Evolutionary conservation across 352 stramenopile genomes (phyloP).

Genomic region (Phytophthora pisi): DNA sequence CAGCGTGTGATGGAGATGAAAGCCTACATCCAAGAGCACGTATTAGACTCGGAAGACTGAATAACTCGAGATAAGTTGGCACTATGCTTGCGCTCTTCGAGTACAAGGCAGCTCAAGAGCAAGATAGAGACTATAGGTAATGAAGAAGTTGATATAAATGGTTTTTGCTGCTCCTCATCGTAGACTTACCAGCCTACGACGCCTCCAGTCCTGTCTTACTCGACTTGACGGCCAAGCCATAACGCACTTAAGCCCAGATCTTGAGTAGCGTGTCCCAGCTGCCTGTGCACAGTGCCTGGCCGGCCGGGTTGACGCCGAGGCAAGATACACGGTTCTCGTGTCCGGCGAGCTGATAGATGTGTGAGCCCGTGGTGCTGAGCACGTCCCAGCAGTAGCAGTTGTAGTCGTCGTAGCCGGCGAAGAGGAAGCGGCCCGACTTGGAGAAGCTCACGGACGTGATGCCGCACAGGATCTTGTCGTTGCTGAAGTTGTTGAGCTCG

Average conservation of each 20-base stretch:
- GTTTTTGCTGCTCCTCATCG: conserved; percentile 17
- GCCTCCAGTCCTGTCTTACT: conserved; percentile 9
- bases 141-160: conserved; percentile 34
- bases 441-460: conserved; percentile 98
- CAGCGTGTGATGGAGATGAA: conserved; percentile 58
- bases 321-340: conserved; percentile 98
- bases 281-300: conserved; percentile 97
- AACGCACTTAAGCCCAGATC: conserved; percentile 90
- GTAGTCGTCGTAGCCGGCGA: conserved; percentile 98
- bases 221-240: conserved; percentile 3
- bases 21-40: conserved; percentile 49
- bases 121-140: conserved; percentile 10
- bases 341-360: conserved; percentile 92
- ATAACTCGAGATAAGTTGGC: not conserved
- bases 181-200: conserved; percentile 1
- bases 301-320: conserved; percentile 95
- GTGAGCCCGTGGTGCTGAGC: conserved; percentile 85
- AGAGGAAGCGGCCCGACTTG: conserved; percentile 95
- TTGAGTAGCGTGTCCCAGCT: conserved; percentile 99
- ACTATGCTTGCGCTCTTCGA: not conserved
- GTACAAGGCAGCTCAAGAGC: not conserved
- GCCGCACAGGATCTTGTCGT: conserved; percentile 96
- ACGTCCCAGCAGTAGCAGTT: conserved; percentile 98
- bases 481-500: conserved; percentile 97
- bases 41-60: conserved; percentile 21